phyloP scores from a whole-genome alignment of 129 eudicot species.

The carrot (Daucus carota) region DH1_v3.0 NC_030383.2:53849001-53849500 shows the following conservation, averaged over 20 bases:
- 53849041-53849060: neutral
- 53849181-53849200: slow-evolving; percentile 25
- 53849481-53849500: neutral
- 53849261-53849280: slow-evolving; percentile 42
- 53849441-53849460: slow-evolving; percentile 86
- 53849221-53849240: slow-evolving; percentile 51
- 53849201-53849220: slow-evolving; percentile 36
- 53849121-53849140: neutral
- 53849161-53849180: slow-evolving; percentile 5
- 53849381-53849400: slow-evolving; percentile 61
- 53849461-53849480: neutral
- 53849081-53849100: neutral
- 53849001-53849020: neutral
- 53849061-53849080: neutral
- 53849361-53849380: slow-evolving; percentile 60
- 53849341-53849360: slow-evolving; percentile 74
- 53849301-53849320: slow-evolving; percentile 77
- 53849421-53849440: slow-evolving; percentile 61
- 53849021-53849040: neutral
- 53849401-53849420: slow-evolving; percentile 68
- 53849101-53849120: neutral
- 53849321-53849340: slow-evolving; percentile 83
- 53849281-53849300: slow-evolving; percentile 54
- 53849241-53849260: slow-evolving; percentile 52
- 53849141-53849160: neutral